These are phyloP conservation scores for Maudiozyma pseudohumilis DNA, from an alignment of 805 yeast genomes.

Conservation along the genomic window DNA sequence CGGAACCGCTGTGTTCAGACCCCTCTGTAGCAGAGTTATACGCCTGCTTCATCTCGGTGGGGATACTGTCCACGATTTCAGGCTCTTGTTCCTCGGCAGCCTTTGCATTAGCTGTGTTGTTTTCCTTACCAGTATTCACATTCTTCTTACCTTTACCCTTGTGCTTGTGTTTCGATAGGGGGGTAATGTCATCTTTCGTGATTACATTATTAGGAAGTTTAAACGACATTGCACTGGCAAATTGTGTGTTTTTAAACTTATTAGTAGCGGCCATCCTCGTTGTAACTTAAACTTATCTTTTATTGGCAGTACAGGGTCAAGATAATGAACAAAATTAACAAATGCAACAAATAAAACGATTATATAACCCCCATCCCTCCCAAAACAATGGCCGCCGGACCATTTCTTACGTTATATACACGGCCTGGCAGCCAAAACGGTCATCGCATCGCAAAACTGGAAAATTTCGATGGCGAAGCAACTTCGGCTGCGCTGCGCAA, in stretches of 20 bases:
- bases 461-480: no score
- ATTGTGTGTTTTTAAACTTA: not conserved
- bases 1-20: conserved; percentile 4
- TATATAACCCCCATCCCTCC: no score
- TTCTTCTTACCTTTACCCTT: conserved; percentile 1
- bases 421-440: no score
- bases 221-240: conserved; percentile 7
- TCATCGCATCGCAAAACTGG: no score
- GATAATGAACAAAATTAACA: no score
- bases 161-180: conserved; percentile 10
- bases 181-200: conserved; percentile 22
- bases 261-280: not conserved
- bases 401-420: no score
- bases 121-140: not conserved
- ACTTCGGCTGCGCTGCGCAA: no score
- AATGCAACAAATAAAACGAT: no score
- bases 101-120: not conserved
- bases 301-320: no score
- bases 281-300: no score
- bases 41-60: conserved; percentile 3
- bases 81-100: not conserved
- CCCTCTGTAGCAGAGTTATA: not conserved
- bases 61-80: conserved; percentile 8
- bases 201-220: conserved; percentile 18
- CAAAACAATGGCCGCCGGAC: no score